Conservation (phyloP, 768 basidiomycete species). For the Panaeolus papilionaceus region DNA sequence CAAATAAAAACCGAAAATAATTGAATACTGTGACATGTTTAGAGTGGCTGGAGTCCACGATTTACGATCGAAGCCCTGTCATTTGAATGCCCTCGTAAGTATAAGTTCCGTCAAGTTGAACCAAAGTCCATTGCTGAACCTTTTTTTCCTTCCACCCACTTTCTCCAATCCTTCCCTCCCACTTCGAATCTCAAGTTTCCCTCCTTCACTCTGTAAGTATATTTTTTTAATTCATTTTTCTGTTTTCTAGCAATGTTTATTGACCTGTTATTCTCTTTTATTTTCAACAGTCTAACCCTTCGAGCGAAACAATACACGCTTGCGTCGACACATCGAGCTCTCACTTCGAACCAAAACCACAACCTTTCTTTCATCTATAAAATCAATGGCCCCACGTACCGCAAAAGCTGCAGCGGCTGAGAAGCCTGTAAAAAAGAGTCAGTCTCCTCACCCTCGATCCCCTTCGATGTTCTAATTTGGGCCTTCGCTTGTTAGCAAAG, state of each 20-base stretch:
- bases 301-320: slow-evolving; percentile 34
- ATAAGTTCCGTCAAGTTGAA: slow-evolving; percentile 66
- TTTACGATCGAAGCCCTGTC: slow-evolving; percentile 56
- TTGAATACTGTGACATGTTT: slow-evolving; percentile 23
- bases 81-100: slow-evolving; percentile 50
- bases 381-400: slow-evolving; percentile 50
- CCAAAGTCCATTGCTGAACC: slow-evolving; percentile 50
- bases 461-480: slow-evolving; percentile 27
- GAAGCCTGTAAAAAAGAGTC: slow-evolving; percentile 64
- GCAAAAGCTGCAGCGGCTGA: slow-evolving; percentile 47
- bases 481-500: slow-evolving; percentile 45
- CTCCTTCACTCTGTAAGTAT: slow-evolving; percentile 19
- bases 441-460: slow-evolving; percentile 31
- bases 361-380: slow-evolving; percentile 30
- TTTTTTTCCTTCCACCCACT: slow-evolving; percentile 52
- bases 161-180: slow-evolving; percentile 26
- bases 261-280: slow-evolving; percentile 22
- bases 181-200: slow-evolving; percentile 27
- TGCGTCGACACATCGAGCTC: slow-evolving; percentile 21
- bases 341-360: slow-evolving; percentile 27
- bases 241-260: slow-evolving; percentile 21
- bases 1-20: neutral
- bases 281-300: slow-evolving; percentile 18
- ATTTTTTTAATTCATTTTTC: slow-evolving; percentile 16
- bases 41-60: slow-evolving; percentile 45